phyloP scores from a whole-genome alignment of 768 basidiomycete genomes.

The Calocybe cyanea region DNA sequence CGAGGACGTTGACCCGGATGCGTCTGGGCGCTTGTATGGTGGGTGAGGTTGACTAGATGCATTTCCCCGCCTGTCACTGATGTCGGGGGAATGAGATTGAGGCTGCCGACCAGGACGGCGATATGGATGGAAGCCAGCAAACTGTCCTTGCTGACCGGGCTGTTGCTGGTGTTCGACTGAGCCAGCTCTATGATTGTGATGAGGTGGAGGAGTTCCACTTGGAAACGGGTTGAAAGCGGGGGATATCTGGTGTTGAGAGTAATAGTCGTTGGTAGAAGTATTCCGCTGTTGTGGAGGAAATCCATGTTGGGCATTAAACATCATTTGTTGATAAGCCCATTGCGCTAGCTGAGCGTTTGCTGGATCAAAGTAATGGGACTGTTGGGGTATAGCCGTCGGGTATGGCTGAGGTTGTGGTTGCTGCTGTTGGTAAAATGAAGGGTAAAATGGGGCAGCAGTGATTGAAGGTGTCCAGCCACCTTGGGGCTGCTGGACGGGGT shows the following conservation, averaged over 20 bases:
- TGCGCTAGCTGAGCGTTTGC: constrained; percentile 73
- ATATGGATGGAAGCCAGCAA: constrained; percentile 77
- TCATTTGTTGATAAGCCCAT: constrained; percentile 92
- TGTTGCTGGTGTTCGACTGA: constrained; percentile 39
- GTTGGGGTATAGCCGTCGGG: constrained; percentile 42
- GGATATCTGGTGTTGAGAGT: constrained; percentile 48
- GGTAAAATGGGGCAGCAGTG: constrained; percentile 69
- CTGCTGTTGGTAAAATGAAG: constrained; percentile 71
- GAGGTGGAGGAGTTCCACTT: constrained; percentile 67
- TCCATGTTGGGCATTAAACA: constrained; percentile 67
- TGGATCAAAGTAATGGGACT: constrained; percentile 69
- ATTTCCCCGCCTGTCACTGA: constrained; percentile 46
- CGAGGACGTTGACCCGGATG: constrained; percentile 75
- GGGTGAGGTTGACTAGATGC: constrained; percentile 52
- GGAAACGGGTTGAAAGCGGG: constrained; percentile 60
- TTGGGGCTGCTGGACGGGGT: constrained; percentile 68
- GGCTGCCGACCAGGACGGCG: constrained; percentile 61
- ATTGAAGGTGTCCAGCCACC: constrained; percentile 68
- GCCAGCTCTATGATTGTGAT: constrained; percentile 42
- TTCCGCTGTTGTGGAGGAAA: constrained; percentile 43
- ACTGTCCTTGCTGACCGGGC: constrained; percentile 32
- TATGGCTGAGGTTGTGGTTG: constrained; percentile 51
- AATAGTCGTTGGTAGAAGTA: constrained; percentile 47
- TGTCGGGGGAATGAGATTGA: constrained; percentile 30
- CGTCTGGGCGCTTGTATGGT: constrained; percentile 77